Evolutionary conservation across 345 rosid genomes (phyloP), one percentile per base, ranked within the genome.

Genomic region (Raphanus sativus): DNA sequence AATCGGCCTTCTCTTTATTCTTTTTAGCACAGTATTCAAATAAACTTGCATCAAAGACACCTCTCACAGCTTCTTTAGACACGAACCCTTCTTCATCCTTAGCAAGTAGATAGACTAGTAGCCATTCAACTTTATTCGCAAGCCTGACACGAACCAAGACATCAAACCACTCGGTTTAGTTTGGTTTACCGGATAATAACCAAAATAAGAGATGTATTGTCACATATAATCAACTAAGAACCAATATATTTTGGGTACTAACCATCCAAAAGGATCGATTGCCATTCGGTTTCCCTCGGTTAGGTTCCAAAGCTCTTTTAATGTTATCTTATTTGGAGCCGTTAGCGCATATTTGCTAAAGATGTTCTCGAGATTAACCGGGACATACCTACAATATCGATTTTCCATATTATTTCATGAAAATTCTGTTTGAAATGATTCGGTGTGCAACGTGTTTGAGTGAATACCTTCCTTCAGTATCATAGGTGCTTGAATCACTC

Each of bases 381-480:
- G 94, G 55, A 85, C 70, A 16, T 81, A 90, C 81, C 96, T 90
- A 83, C 33, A 80, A 67, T 16, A 25, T 1, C 8, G 11, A 17
- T 60, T 6, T 62, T 16, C 32, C 38, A 42, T 8, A 77, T 9
- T 42, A 34, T 71, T 33, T 25, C 1, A 16, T 3, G 30, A 56
- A 42, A 42, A 21, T 2, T 34, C 0, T 8, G 38, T 61, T 69
- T 52, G 28, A 48, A 61, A 15, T 10, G 17, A 13, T 65, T 28
- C 6, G 55, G 16, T 48, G 0, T 4, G 13, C 12, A 26, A 52
- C 38, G 55, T 42, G 29, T 25, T 48, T 25, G 48, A 40, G 17
- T 30, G 45, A 50, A 73, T 48, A 88, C 91, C 97, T 88, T 85
- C 98, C 97, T 84, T 91, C 96, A 0, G 94, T 89, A 83, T 91